phyloP scores from a whole-genome alignment of 2,329 filamentous ascomycete genomes.

The Ceratocystis harringtonii region DNA sequence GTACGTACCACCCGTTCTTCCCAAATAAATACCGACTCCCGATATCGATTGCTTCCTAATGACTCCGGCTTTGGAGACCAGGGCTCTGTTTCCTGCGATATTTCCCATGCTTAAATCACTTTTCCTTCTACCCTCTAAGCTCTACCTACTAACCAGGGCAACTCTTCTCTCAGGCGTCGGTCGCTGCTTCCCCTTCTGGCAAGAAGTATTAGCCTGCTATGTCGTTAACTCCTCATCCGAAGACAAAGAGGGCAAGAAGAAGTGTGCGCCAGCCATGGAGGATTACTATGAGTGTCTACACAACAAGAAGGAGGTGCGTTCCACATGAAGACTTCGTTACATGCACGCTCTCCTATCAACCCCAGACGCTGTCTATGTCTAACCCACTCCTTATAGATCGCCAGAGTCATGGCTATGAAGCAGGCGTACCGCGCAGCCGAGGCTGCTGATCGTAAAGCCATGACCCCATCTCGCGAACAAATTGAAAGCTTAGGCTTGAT shows the following conservation, averaged over 20 bases:
- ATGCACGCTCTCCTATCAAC: not conserved
- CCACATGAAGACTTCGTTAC: no score
- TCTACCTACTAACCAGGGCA: not conserved
- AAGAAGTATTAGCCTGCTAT: conserved; percentile 96
- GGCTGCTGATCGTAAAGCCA: conserved; percentile 42
- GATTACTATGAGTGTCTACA: conserved; percentile 99
- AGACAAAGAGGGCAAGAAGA: conserved; percentile 67
- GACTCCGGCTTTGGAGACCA: not conserved
- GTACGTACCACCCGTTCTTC: conserved; percentile 29
- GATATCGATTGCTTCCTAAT: not conserved
- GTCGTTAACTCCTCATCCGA: conserved; percentile 78
- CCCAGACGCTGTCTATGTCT: not conserved
- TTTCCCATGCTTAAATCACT: not conserved
- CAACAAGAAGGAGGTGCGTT: conserved; percentile 89
- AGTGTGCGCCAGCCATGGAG: conserved; percentile 72
- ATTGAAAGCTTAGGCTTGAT: conserved; percentile 77
- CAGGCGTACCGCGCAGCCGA: conserved; percentile 70
- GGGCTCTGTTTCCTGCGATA: not conserved
- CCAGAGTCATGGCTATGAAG: conserved; percentile 65
- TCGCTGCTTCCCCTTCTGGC: conserved; percentile 99
- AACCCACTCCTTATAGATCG: conserved; percentile 39
- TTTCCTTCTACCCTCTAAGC: not conserved
- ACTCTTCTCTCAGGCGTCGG: conserved; percentile 35
- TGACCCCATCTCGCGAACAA: conserved; percentile 72
- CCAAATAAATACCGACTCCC: not conserved